phyloP scores from a whole-genome alignment of 192 early-diverging fungal species.

The Neocallimastix lanati region DNA sequence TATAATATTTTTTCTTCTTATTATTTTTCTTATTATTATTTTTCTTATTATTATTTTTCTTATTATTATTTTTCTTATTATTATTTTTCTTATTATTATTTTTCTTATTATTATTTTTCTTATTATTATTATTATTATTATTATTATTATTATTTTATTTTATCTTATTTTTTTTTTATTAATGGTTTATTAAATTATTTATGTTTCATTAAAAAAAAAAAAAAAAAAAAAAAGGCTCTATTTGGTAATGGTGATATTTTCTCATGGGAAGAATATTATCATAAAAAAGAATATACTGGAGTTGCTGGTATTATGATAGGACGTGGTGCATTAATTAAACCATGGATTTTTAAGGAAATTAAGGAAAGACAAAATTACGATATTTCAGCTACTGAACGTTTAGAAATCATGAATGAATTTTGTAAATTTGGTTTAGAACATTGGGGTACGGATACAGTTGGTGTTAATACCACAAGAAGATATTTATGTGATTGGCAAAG shows the following conservation, averaged over 20 bases:
- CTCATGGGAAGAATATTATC: constrained; percentile 66
- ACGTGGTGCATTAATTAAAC: constrained; percentile 83
- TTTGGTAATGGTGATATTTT: constrained; percentile 69
- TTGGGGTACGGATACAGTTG: constrained; percentile 80
- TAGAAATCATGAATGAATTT: constrained; percentile 75
- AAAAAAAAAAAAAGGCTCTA: background rate
- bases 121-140: no score
- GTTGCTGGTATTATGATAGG: constrained; percentile 84
- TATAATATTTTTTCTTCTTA: background rate
- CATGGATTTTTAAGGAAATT: constrained; percentile 94
- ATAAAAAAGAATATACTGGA: constrained; percentile 30
- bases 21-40: constrained; percentile 36
- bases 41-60: constrained; percentile 2
- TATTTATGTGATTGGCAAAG: constrained; percentile 68
- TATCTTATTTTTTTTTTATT: no score
- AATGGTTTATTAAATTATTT: no score
- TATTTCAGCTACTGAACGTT: constrained; percentile 70
- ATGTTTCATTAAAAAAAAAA: no score
- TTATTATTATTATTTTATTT: no score
- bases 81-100: no score
- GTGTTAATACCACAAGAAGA: constrained; percentile 64
- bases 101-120: no score
- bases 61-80: no score
- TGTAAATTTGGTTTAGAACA: constrained; percentile 76
- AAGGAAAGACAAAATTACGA: constrained; percentile 72